Evolutionary conservation across 164 flowering plant species (phyloP), one percentile per base, ranked within the genome.

Genomic region (Saururus chinensis): DNA sequence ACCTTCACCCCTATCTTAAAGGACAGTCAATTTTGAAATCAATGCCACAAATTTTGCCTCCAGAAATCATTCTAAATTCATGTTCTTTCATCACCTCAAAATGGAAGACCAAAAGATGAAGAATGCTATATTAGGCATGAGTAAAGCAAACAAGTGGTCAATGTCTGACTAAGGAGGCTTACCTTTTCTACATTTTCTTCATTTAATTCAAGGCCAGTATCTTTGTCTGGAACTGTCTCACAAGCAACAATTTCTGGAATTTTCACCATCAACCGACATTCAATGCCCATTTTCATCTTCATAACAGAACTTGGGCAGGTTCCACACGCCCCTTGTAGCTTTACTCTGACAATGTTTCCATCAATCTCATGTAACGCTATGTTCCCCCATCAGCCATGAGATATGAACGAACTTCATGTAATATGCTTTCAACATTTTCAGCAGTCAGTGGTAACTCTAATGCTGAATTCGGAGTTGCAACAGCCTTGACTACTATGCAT

Each of bases 241-340:
- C 88, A 95, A 17, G 90, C 95, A 71, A 86, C 92, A 68, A 90
- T 78, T 72, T 85, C 95, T 52, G 98, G 96, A 22, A 90, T 88
- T 77, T 80, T 93, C 63, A 90, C 98, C 96, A 93, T 90, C 62
- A 93, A 70, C 26, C 96, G 92, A 19, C 88, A 88, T 71, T 90
- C 97, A 59, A 89, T 82, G 17, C 98, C 98, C 95, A 93, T 70
- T 73, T 86, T 90, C 98, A 89, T 89, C 11, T 97, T 93, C 79
- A 72, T 82, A 21, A 80, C 81, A 57, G 98, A 82, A 77, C 95
- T 88, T n/a, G 98, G 97, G 61, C 98, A 93, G 21, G 98, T 90
- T 9, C 98, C 97, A 72, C 98, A 93, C 19, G 98, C 98, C 64
- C 97, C 98, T 74, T 93, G 96, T 60, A 93, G 76, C 75, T 93